Percentiles rank a stretch among this genome's conserved stretches.
Evolutionary conservation across 129 eudicot genomes (phyloP).

Genomic region (Saussurea involucrata): DNA sequence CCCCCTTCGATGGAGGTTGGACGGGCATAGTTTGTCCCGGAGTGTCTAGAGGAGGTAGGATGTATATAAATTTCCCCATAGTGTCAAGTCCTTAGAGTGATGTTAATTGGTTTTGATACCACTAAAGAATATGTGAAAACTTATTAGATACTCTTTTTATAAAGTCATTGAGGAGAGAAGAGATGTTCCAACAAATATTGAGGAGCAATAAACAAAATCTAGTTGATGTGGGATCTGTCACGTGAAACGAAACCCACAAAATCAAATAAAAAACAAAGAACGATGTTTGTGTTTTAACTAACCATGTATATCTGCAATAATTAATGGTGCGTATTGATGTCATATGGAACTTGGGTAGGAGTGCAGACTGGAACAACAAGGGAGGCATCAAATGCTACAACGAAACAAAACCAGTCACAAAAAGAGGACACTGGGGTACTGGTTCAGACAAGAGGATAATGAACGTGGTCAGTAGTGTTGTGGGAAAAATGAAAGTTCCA

Average conservation of each 20-base stretch:
- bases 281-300: background rate
- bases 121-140: no score
- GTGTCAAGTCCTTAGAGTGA: no score
- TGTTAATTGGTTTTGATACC: no score
- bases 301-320: no score
- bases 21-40: background rate
- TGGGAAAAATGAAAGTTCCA: constrained; percentile 62
- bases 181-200: background rate
- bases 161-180: no score
- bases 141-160: no score
- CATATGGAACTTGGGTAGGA: constrained; percentile 27
- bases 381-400: constrained; percentile 84
- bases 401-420: constrained; percentile 70
- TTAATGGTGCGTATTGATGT: background rate
- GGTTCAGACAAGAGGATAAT: constrained; percentile 83
- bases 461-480: constrained; percentile 58
- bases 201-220: background rate
- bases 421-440: constrained; percentile 75
- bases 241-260: background rate
- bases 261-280: background rate
- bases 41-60: background rate
- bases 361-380: constrained; percentile 69
- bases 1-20: background rate
- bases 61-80: no score
- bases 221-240: background rate